Evolutionary conservation across 768 basidiomycete species (phyloP).

Genomic region (Tylopilus subfusipes): DNA sequence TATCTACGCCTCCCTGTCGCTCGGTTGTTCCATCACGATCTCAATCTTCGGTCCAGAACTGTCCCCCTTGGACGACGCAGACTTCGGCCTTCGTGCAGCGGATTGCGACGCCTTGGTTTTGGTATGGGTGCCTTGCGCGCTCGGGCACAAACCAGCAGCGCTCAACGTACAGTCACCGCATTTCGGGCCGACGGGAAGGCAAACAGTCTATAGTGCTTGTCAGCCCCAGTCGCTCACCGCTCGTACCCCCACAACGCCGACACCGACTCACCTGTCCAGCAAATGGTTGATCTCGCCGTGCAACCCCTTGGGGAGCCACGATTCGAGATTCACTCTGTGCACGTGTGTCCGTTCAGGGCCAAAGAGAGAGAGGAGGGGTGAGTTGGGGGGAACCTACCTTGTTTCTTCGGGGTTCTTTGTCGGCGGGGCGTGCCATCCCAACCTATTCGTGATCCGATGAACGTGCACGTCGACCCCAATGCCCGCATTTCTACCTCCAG

Average conservation of each 20-base stretch:
- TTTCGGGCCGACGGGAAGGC: conserved; percentile 59
- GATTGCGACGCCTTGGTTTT: conserved; percentile 20
- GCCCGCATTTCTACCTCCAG: conserved; percentile 63
- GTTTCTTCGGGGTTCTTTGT: conserved; percentile 90
- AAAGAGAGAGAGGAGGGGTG: neutral
- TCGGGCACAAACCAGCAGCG: conserved; percentile 59
- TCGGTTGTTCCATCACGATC: conserved; percentile 26
- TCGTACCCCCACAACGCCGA: no score
- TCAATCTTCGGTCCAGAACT: conserved; percentile 36
- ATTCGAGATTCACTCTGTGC: conserved; percentile 68
- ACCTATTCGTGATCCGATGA: conserved; percentile 88
- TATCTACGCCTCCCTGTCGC: neutral
- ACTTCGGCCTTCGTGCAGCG: conserved; percentile 1
- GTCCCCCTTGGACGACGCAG: neutral
- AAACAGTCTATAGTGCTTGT: conserved; percentile 48
- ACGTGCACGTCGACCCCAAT: conserved; percentile 98
- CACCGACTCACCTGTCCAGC: conserved; percentile 67
- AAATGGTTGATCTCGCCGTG: conserved; percentile 75
- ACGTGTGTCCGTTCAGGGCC: neutral
- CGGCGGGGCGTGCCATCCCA: conserved; percentile 86
- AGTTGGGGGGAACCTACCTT: conserved; percentile 44
- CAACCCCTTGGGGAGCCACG: conserved; percentile 75
- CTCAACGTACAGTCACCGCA: conserved; percentile 65
- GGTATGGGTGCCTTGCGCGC: conserved; percentile 40
- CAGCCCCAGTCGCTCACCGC: neutral